A percentile compares a stretch with the other conserved stretches of the same genome.
Conservation (phyloP, 2,329 filamentous ascomycete species). For the Stenocarpella maydis region DNA sequence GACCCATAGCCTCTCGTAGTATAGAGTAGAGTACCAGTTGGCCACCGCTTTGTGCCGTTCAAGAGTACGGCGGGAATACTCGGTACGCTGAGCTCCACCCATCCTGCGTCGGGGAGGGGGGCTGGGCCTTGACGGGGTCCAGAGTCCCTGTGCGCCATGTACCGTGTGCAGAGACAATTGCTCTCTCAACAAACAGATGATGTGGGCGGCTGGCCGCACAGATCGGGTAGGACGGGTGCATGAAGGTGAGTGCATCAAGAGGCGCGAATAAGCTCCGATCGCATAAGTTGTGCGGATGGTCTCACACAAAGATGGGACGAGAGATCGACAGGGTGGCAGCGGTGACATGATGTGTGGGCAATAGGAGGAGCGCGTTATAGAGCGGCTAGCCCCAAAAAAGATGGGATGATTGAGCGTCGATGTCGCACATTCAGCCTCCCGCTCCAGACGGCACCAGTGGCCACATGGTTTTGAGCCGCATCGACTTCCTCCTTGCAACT, state of each 20-base stretch:
- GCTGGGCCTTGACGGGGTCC: too few species aligned
- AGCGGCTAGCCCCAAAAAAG: conserved; percentile 12
- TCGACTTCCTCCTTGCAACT: conserved; percentile 28
- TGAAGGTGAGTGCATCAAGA: conserved; percentile 20
- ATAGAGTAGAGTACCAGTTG: too few species aligned
- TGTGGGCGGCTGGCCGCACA: neutral
- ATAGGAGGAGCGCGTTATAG: conserved; percentile 20
- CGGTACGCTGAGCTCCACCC: conserved; percentile 14
- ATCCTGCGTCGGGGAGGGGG: neutral
- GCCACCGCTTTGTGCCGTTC: neutral
- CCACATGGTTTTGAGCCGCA: conserved; percentile 38
- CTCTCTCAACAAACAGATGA: too few species aligned
- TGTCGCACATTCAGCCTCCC: conserved; percentile 33
- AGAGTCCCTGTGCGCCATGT: neutral
- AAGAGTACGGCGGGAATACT: neutral
- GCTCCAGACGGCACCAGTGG: conserved; percentile 20
- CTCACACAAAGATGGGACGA: conserved; percentile 29
- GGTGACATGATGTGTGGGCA: conserved; percentile 2
- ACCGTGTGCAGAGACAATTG: too few species aligned
- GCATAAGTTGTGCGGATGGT: conserved; percentile 13
- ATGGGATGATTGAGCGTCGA: conserved; percentile 30
- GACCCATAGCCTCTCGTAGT: neutral
- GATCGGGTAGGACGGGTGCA: neutral
- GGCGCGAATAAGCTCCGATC: conserved; percentile 17
- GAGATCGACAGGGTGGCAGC: conserved; percentile 30